Conservation (phyloP, 2,329 filamentous ascomycete species). For the Alternaria conjuncta region DNA sequence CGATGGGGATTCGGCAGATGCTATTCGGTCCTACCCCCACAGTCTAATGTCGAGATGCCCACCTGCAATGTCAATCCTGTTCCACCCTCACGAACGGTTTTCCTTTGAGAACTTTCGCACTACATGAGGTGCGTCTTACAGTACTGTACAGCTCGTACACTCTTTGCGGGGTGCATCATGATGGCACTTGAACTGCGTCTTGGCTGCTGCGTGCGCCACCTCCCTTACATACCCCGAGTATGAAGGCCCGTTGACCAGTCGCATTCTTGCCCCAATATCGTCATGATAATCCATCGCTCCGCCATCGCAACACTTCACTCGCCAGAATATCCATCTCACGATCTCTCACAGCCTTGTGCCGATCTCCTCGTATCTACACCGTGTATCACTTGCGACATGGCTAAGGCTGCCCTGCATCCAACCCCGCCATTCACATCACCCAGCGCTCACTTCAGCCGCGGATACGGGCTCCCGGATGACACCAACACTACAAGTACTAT, state of each 20-base stretch:
- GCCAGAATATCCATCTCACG: background rate
- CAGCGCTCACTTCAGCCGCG: background rate
- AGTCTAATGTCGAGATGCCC: background rate
- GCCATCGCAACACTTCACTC: background rate
- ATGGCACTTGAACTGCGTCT: background rate
- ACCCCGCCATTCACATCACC: conserved; percentile 6
- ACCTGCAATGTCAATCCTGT: background rate
- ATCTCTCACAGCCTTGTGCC: conserved; percentile 8
- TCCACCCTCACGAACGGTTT: background rate
- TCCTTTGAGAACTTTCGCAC: background rate
- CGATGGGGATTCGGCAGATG: background rate
- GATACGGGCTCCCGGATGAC: conserved; percentile 5
- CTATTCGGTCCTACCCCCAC: background rate
- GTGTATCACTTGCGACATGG: background rate
- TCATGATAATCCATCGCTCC: background rate
- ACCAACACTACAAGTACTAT: conserved; percentile 2
- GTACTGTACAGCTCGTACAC: background rate
- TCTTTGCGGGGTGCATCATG: background rate
- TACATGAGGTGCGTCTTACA: background rate
- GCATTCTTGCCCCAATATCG: background rate
- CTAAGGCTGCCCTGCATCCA: conserved; percentile 9
- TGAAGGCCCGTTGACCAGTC: background rate
- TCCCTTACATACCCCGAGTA: background rate
- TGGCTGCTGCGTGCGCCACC: background rate
- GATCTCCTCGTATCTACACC: conserved; percentile 2